Conservation (phyloP, 257 asterid genomes). For the Solanum pimpinellifolium region DNA sequence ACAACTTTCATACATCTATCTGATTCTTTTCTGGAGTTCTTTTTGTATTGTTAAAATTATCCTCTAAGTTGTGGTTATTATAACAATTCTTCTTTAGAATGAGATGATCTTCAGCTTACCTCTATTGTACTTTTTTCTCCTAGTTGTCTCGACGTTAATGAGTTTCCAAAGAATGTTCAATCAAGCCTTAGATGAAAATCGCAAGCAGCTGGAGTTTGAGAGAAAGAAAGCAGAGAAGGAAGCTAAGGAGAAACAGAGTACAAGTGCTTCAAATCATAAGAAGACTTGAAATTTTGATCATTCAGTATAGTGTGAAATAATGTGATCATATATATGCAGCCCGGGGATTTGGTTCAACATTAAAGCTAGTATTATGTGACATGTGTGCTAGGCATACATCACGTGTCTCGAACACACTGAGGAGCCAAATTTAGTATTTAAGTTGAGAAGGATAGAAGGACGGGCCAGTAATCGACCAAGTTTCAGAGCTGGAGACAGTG, state of each 20-base stretch:
- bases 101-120: not conserved
- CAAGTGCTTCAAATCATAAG: slow-evolving; percentile 4
- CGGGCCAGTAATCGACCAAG: not conserved
- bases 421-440: not conserved
- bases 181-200: slow-evolving; percentile 56
- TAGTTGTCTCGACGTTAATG: slow-evolving; percentile 65
- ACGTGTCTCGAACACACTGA: not conserved
- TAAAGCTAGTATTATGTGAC: not conserved
- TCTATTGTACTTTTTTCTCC: not conserved
- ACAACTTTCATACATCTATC: not conserved
- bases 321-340: not conserved
- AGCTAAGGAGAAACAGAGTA: slow-evolving; percentile 19
- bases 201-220: slow-evolving; percentile 58
- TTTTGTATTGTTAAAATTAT: not conserved
- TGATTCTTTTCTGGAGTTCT: not conserved
- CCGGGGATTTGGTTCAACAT: not conserved
- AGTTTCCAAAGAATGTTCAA: slow-evolving; percentile 66
- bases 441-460: not conserved
- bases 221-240: slow-evolving; percentile 62
- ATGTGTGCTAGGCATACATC: not conserved
- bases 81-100: not conserved
- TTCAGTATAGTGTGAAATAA: not conserved
- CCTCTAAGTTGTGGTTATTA: not conserved
- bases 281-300: not conserved
- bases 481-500: not conserved